Evolutionary conservation across 208 protist genomes (phyloP), one percentile per base, ranked within the genome.

Genomic region (Blechomonas ayalai): DNA sequence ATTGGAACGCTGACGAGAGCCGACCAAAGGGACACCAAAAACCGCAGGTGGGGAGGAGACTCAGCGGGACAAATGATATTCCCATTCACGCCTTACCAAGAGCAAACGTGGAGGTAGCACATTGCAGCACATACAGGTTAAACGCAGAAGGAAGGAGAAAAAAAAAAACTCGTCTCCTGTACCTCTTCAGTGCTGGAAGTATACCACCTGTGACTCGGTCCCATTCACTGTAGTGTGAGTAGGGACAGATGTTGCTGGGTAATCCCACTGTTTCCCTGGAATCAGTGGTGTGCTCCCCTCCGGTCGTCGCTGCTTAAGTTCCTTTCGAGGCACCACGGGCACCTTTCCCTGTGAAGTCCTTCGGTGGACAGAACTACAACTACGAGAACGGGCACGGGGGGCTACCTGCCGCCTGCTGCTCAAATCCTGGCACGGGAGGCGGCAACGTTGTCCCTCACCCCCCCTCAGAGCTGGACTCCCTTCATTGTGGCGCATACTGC

Each of bases 141-240:
- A n/a, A n/a, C n/a, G n/a, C n/a, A n/a, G n/a, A n/a, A n/a, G n/a
- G n/a, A 39, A n/a, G 12, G 5, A 39, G 16, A 39, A 39, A 39
- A 39, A 15, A 39, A 39, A 39, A 39, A 39, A n/a, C n/a, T n/a
- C n/a, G n/a, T n/a, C n/a, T n/a, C n/a, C n/a, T 29, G n/a, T n/a
- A n/a, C n/a, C n/a, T n/a, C 37, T 52, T 46, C 59, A 82, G 38
- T 81, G 72, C 34, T 77, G 68, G 42, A 85, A 87, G 45, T 75
- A 91, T 18, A 91, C 78, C 13, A 83, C 74, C 33, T 91, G 82
- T 0, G 82, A 91, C 38, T 91, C 82, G 16, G 46, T 23, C 0
- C 15, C 7, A 23, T 46, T 19, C 44, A 16, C 28, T 15, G 20
- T 51, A 8, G 18, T n/a, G n/a, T n/a, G n/a, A n/a, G n/a, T n/a